Conservation (phyloP, 2,329 filamentous ascomycete genomes). For the Curvularia eragrostidis region DNA sequence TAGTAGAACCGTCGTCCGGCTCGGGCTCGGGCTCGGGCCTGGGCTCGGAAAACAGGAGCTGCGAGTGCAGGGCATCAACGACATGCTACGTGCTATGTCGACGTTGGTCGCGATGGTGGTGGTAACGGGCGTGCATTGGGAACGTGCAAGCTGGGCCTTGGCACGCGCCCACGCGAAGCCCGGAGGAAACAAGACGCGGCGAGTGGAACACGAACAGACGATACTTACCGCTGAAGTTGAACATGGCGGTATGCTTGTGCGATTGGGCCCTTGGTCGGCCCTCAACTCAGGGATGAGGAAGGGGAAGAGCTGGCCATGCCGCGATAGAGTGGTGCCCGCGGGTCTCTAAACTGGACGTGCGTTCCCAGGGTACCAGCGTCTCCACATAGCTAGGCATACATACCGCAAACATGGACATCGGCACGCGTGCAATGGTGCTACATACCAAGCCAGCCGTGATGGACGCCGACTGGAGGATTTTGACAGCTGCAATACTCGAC, state of each 20-base stretch:
- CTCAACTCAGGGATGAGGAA: slow-evolving; percentile 8
- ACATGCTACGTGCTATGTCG: not conserved
- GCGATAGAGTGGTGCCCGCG: slow-evolving; percentile 9
- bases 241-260: slow-evolving; percentile 34
- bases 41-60: not conserved
- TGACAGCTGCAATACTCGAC: slow-evolving; percentile 14
- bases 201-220: slow-evolving; percentile 7
- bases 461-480: slow-evolving; percentile 1
- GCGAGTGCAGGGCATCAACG: not conserved
- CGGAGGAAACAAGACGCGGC: not conserved
- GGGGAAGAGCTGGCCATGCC: slow-evolving; percentile 6
- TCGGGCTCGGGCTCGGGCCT: too few relatives aligned
- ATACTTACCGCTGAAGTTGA: slow-evolving; percentile 49
- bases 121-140: slow-evolving; percentile 1
- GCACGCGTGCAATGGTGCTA: slow-evolving; percentile 4
- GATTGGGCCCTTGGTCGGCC: slow-evolving; percentile 1
- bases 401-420: slow-evolving; percentile 3
- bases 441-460: slow-evolving; percentile 2
- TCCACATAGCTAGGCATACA: slow-evolving; percentile 13
- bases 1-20: not conserved
- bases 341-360: slow-evolving; percentile 24
- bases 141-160: slow-evolving; percentile 6
- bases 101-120: slow-evolving; percentile 2
- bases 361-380: slow-evolving; percentile 19
- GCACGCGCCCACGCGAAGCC: slow-evolving; percentile 6